Conservation (phyloP, 805 yeast species). For the Cyberlindnera japonica region DNA sequence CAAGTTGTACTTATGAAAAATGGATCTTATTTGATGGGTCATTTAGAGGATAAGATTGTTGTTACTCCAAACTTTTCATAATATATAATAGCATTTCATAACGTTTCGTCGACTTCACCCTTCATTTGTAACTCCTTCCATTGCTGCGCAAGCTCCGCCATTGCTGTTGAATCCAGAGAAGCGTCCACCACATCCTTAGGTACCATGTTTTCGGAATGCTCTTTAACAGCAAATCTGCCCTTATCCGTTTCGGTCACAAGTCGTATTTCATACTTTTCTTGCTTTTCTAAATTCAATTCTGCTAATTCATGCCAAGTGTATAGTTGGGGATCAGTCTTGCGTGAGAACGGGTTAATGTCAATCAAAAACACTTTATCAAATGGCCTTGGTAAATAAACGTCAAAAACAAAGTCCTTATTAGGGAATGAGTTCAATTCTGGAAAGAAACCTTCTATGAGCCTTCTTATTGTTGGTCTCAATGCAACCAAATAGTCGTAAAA, state of each 20-base stretch:
- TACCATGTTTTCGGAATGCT: slow-evolving; percentile 85
- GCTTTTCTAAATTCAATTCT: slow-evolving; percentile 28
- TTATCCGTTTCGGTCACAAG: slow-evolving; percentile 65
- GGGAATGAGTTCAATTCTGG: slow-evolving; percentile 48
- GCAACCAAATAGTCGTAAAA: slow-evolving; percentile 66
- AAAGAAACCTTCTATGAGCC: slow-evolving; percentile 52
- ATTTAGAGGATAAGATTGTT: slow-evolving; percentile 51
- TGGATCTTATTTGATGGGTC: slow-evolving; percentile 49
- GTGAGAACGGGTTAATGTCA: slow-evolving; percentile 83
- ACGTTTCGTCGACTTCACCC: slow-evolving; percentile 15
- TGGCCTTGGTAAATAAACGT: slow-evolving; percentile 79
- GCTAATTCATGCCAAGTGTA: slow-evolving; percentile 82
- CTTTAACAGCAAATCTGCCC: slow-evolving; percentile 74
- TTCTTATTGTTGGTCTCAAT: slow-evolving; percentile 44
- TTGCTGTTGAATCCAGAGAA: slow-evolving; percentile 58
- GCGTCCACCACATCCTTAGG: slow-evolving; percentile 92
- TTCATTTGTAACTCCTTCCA: slow-evolving; percentile 46
- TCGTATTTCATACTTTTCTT: slow-evolving; percentile 49
- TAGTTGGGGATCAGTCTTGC: slow-evolving; percentile 73
- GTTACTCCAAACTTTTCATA: slow-evolving; percentile 47
- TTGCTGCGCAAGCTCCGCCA: slow-evolving; percentile 62
- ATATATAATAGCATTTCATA: not conserved
- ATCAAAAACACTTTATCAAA: slow-evolving; percentile 60
- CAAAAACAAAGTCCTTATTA: slow-evolving; percentile 61
- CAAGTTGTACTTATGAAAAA: slow-evolving; percentile 56